Conservation (phyloP, 164 flowering plant genomes). For the Chimonanthus praecox region DNA sequence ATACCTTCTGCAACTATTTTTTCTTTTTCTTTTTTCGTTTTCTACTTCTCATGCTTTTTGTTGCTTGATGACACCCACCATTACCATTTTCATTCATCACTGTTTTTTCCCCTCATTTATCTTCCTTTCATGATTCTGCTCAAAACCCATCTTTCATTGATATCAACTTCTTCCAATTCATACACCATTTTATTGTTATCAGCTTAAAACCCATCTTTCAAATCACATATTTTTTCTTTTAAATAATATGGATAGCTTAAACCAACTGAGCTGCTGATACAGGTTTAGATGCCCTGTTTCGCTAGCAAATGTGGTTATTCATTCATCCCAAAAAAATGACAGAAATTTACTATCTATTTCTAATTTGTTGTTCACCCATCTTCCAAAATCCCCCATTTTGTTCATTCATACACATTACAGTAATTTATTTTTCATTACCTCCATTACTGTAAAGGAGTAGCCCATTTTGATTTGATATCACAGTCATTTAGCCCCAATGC, state of each 20-base stretch:
- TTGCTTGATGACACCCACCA: constrained; percentile 14
- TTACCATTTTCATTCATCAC: constrained; percentile 21
- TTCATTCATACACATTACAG: not conserved
- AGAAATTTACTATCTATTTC: not conserved
- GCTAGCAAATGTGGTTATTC: not conserved
- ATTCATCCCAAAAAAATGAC: not conserved
- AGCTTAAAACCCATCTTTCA: not conserved
- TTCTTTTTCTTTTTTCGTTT: not conserved
- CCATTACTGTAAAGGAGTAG: too few relatives aligned
- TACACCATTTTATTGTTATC: not conserved
- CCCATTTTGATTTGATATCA: not conserved
- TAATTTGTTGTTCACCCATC: not conserved
- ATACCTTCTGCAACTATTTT: not conserved
- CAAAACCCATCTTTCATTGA: constrained; percentile 2
- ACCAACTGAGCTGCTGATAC: too few relatives aligned
- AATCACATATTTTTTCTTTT: too few relatives aligned
- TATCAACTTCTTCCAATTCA: too few relatives aligned
- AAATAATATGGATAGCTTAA: too few relatives aligned
- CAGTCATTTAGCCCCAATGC: not conserved
- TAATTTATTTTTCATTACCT: not conserved
- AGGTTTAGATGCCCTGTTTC: not conserved
- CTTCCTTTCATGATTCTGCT: not conserved
- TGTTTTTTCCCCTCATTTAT: not conserved
- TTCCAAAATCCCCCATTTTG: not conserved
- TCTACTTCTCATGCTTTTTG: not conserved